Evolutionary conservation across 1,139 yeast genomes (phyloP), one percentile per base, ranked within the genome.

Genomic region (Pneumocystis oryctolagi): DNA sequence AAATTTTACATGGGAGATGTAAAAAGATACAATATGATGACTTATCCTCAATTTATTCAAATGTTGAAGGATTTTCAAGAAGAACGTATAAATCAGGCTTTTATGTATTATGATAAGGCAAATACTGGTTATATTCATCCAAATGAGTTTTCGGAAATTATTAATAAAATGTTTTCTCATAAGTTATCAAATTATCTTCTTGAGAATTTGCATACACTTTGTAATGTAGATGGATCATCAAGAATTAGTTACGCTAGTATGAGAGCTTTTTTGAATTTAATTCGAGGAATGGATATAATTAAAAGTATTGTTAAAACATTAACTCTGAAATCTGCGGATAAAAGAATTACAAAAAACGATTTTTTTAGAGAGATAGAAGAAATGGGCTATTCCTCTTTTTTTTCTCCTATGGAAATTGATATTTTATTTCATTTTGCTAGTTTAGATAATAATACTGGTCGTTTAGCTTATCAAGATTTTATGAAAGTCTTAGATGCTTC

Each of bases 51-150:
- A 73, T 77, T 77, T 68, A 75, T 77, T 35, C 80, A 77, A 67
- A 77, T 77, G 80, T 70, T 77, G 61, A 70, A 75, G 60, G 80
- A 79, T 37, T 71, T 77, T 58, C 72, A 74, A 62, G 80, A 79
- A 55, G 80, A 77, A 69, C 77, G 80, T 20, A 78, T 77, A 30
- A 74, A 79, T 58, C 80, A 77, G 70, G 78, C 79, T 35, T 77
- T 77, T 71, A 71, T 70, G 65, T 66, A 71, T 66, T 76, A 70
- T 63, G 80, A 77, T 71, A 69, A 67, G 59, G 63, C 65, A 40
- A 69, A 73, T 63, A 69, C 75, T 47, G 80, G 80, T 2, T 77
- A 70, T 68, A 77, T 77, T 62, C 68, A 72, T 32, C 76, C 78
- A 14, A 76, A 73, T 42, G 75, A 77, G 66, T 77, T 77, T 68